Conservation (phyloP, 306 rosid genomes). For the Arachis hypogaea region DNA sequence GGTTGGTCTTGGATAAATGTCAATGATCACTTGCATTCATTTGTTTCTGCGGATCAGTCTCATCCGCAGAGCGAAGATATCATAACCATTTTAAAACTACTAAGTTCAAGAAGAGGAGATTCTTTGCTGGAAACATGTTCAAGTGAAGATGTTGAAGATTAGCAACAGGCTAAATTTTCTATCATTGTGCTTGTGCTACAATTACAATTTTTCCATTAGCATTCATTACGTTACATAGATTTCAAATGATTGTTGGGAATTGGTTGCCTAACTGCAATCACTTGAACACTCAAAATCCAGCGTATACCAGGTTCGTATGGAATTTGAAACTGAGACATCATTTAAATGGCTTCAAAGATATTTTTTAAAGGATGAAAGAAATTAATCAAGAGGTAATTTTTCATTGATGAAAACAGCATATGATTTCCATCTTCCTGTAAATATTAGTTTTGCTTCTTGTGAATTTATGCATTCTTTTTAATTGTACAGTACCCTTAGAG, state of each 20-base stretch:
- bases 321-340: conserved; percentile 54
- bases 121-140: conserved; percentile 41
- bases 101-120: conserved; percentile 47
- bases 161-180: conserved; percentile 28
- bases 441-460: too few relatives aligned
- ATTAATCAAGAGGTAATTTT: too few relatives aligned
- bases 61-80: conserved; percentile 63
- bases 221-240: conserved; percentile 18
- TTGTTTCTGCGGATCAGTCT: conserved; percentile 69
- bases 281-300: conserved; percentile 38
- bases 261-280: conserved; percentile 1
- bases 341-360: too few relatives aligned
- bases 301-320: conserved; percentile 51
- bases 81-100: conserved; percentile 53
- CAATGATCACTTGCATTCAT: conserved; percentile 52
- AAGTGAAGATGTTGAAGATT: conserved; percentile 45
- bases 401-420: too few relatives aligned
- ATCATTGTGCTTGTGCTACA: conserved; percentile 19
- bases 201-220: conserved; percentile 5
- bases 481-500: too few relatives aligned
- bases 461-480: too few relatives aligned
- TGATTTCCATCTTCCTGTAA: too few relatives aligned
- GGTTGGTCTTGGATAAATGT: conserved; percentile 88
- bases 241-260: conserved; percentile 2
- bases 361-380: too few relatives aligned